Conservation (phyloP, 1,284 basidiomycete genomes). For the Ceratobasidium sp. region DNA sequence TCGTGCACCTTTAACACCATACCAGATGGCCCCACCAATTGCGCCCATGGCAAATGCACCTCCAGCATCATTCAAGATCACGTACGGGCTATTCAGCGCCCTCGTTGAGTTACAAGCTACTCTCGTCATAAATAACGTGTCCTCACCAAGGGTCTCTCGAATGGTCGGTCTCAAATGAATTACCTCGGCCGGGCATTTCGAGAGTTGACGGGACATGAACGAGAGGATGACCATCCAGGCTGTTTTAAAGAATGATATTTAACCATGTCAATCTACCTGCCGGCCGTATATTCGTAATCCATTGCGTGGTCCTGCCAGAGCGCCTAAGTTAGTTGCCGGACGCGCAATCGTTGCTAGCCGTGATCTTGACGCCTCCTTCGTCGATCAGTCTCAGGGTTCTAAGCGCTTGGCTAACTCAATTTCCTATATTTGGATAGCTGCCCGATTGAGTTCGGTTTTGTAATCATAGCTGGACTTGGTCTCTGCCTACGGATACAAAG, state of each 20-base stretch:
- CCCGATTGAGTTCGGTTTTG: no score
- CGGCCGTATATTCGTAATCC: not conserved
- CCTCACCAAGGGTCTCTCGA: conserved; percentile 91
- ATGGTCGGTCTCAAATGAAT: conserved; percentile 74
- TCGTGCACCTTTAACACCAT: conserved; percentile 98
- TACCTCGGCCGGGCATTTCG: conserved; percentile 6
- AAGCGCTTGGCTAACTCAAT: not conserved
- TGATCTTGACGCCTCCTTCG: not conserved
- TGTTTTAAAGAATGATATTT: not conserved
- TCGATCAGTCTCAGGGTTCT: not conserved
- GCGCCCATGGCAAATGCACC: conserved; percentile 98
- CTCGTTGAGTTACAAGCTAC: not conserved
- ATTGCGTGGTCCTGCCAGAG: not conserved
- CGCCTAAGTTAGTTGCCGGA: not conserved
- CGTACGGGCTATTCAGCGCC: conserved; percentile 84
- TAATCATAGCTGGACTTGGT: no score
- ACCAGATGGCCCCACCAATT: conserved; percentile 97
- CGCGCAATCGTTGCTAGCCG: not conserved
- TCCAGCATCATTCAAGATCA: conserved; percentile 98
- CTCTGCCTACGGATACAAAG: no score
- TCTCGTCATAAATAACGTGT: not conserved
- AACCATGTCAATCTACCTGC: not conserved
- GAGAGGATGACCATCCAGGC: no score
- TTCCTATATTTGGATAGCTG: not conserved
- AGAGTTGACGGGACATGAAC: not conserved